Base-by-base conservation (phyloP, 176 grass and related monocot genomes). In the Leersia perrieri region DNA sequence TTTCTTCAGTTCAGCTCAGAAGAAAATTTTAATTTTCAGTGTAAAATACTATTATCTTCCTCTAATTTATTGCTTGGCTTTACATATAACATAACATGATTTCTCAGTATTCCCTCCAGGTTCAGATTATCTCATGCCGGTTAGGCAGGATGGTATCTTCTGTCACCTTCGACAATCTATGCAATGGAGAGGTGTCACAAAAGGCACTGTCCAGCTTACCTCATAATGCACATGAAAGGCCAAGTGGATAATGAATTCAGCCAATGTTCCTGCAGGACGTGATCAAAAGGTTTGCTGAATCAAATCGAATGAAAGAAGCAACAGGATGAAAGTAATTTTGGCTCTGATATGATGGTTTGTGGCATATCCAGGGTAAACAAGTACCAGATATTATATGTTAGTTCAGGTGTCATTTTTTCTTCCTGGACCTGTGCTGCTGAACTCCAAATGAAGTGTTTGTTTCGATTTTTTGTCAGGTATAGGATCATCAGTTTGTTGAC, bases 121-220 rank as follows among this genome's bases (percentile, higher is more conserved):
- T 64, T 47, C 70, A 84, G 62, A 39, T 75, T 15, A 32, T 88
- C 69, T 69, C 81, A 15, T 33, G 68, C 36, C 28, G 30, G 49
- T 80, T 84, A 70, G 51, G 63, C 65, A 18, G 34, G 14, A 3
- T 36, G 64, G 44, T 18, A 85, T 76, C 42, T 30, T 72, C 70
- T 49, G 72, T 72, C 66, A 35, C 41, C 76, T 72, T 77, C 72
- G 81, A 29, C 57, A 66, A 60, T 82, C 36, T 64, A 13, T 76
- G 66, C 15, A 44, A 81, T 75, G 38, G 79, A 10, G 30, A 72
- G 66, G 66, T 40, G 51, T 40, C 3, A 12, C 36, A 36, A 16
- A 82, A 82, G 39, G 40, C 1, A 81, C 77, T n/a, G 70, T 42
- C 62, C 32, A 34, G 79, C 70, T 85, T 89, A 81, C 64, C 42